These are phyloP conservation scores for Macadamia tetraphylla DNA, from an alignment of 164 flowering plant species.

Conservation along the genomic window DNA sequence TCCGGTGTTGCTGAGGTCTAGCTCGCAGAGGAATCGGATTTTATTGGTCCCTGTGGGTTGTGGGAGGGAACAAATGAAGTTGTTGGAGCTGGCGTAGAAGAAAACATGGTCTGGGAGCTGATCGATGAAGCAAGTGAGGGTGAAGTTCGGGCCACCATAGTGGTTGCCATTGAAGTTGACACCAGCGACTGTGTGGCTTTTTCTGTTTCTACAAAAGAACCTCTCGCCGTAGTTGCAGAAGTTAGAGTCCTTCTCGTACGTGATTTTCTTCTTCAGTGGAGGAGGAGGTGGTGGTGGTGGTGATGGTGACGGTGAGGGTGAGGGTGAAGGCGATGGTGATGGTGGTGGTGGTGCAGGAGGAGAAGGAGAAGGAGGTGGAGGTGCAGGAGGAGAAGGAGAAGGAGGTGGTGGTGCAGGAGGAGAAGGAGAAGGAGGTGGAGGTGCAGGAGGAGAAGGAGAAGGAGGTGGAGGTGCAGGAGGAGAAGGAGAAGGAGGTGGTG, in stretches of 20 bases:
- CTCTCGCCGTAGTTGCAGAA: conserved; percentile 19
- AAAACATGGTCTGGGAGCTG: conserved; percentile 19
- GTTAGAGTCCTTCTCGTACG: conserved; percentile 15
- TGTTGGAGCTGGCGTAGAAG: conserved; percentile 55
- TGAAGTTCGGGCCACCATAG: conserved; percentile 13
- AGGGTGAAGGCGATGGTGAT: conserved; percentile 8
- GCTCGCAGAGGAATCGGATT: conserved; percentile 39
- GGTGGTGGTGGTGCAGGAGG: conserved; percentile 13
- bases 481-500: conserved; percentile 4
- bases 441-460: neutral
- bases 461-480: neutral
- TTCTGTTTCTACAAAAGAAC: neutral
- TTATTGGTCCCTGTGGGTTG: neutral
- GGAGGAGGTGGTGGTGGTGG: neutral
- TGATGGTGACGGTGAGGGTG: conserved; percentile 7
- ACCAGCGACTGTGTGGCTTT: conserved; percentile 16
- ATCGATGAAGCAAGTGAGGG: conserved; percentile 23
- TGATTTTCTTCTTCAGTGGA: conserved; percentile 15
- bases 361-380: neutral
- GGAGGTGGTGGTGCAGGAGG: neutral
- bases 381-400: neutral
- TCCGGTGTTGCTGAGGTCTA: conserved; percentile 59
- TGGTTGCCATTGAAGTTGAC: conserved; percentile 28
- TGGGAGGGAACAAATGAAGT: conserved; percentile 31
- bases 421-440: neutral